Percentiles rank a stretch among this genome's conserved stretches.
Conservation (phyloP, 1,284 basidiomycete genomes). For the Cerrena zonata region DNA sequence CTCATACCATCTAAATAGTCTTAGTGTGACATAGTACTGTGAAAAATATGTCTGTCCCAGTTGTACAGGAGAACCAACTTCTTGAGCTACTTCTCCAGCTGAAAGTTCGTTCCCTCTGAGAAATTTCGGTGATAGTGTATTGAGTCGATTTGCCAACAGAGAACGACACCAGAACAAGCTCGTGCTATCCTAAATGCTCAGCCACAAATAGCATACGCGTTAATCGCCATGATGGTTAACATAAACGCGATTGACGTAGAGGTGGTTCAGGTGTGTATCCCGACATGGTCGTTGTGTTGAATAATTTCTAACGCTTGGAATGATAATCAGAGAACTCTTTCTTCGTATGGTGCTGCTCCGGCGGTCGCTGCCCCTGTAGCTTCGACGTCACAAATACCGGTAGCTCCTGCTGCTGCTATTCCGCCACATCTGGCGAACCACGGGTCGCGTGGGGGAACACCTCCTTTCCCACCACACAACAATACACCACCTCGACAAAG, state of each 20-base stretch:
- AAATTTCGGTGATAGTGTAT: not conserved
- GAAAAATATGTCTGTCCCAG: slow-evolving; percentile 13
- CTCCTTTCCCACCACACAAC: slow-evolving; percentile 26
- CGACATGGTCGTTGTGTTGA: slow-evolving; percentile 1
- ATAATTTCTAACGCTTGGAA: not conserved
- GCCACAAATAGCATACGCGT: slow-evolving; percentile 68
- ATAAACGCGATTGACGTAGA: slow-evolving; percentile 69
- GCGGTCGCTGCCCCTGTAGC: slow-evolving; percentile 22
- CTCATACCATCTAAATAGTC: too few relatives aligned
- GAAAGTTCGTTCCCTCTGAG: slow-evolving; percentile 40
- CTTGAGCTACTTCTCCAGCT: slow-evolving; percentile 62
- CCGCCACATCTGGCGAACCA: slow-evolving; percentile 38
- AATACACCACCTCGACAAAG: slow-evolving; percentile 16
- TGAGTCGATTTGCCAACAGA: slow-evolving; percentile 34
- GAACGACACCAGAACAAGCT: slow-evolving; percentile 67
- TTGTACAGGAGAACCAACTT: slow-evolving; percentile 51
- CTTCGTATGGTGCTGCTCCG: slow-evolving; percentile 19
- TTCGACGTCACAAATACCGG: slow-evolving; percentile 18
- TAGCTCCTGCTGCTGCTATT: slow-evolving; percentile 34
- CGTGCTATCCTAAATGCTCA: slow-evolving; percentile 61
- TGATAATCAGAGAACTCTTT: slow-evolving; percentile 18
- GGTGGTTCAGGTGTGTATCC: slow-evolving; percentile 54
- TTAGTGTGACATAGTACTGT: not conserved
- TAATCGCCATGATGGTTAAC: slow-evolving; percentile 69
- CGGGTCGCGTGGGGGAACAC: slow-evolving; percentile 21